Evolutionary conservation across 768 basidiomycete species (phyloP), one percentile per base, ranked within the genome.

Genomic region (Podaxis sp.): DNA sequence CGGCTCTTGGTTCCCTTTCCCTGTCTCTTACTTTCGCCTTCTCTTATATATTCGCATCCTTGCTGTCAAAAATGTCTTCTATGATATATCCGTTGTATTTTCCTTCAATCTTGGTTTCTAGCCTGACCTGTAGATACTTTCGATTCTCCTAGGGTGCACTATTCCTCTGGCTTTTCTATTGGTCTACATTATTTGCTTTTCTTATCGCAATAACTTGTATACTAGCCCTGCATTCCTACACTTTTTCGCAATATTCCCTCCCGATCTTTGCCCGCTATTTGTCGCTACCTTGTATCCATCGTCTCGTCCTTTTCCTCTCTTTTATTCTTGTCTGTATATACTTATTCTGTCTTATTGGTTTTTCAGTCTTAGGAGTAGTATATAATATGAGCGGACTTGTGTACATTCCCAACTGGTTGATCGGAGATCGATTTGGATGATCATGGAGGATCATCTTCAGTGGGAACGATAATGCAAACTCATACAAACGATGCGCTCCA

Each of bases 141-240:
- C 24, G 8, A 36, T 36, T 55, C 28, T 44, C 61, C 40, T 57
- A n/a, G 22, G 61, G 26, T 30, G 36, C 54, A 36, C 13, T 46
- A 52, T 48, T 26, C 19, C 8, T 53, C 33, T 12, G 48, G 17
- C 49, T 46, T 61, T 8, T n/a, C 39, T 30, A 26, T 44, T 13
- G 59, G 40, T 19, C 17, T 57, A 63, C 48, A 49, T 56, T 57
- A 63, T 63, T 63, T 38, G 17, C 54, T 55, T 63, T 57, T 63
- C 54, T 49, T 63, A 57, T 30, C 26, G 61, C 61, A 63, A 56
- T 57, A 30, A 48, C n/a, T 4, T 63, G 61, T 63, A 63, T 63
- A 49, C 36, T 63, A 63, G 55, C 44, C 42, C 33, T 53, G 53
- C 53, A 62, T 46, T 9, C 49, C 36, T 59, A 39, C 39, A 59